Base-by-base conservation (phyloP, 179 eudicot genomes). In the Carnegiea gigantea region DNA sequence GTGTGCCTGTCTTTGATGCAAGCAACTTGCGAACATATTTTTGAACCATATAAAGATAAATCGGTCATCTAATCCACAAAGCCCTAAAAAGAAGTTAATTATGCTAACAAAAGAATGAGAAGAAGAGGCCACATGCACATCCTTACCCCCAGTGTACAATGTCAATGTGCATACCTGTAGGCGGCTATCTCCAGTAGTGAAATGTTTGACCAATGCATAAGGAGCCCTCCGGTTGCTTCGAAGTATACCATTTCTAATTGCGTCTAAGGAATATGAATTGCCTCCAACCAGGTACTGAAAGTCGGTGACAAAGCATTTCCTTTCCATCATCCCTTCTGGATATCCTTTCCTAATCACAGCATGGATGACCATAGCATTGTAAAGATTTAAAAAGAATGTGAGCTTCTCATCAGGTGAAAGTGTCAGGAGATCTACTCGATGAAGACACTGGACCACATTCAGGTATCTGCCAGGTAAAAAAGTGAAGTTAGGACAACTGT, bases 361-460 rank as follows among this genome's bases (percentile, higher is more conserved):
- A 82, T 95, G 99, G 26, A 95, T 90, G 51, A 91, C 94, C 98
- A 95, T 95, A 14, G 95, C 94, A 70, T 95, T 95, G 87, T 91
- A 87, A 36, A 95, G 89, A 81, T 95, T 95, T 67, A 95, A 84
- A 81, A 95, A 95, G 88, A 95, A 95, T 9, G 92, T 92, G n/a
- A 91, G 88, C 85, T 87, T 95, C 84, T 94, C 95, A 67, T 91
- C 90, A 17, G 82, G 74, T 23, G 92, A 86, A 68, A 95, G 92
- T 33, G 86, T 77, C 12, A 9, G 23, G 28, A 24, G 81, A 85
- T 95, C 89, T 73, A 92, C 89, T 81, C 98, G 90, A 54, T 92
- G 97, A 73, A 95, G 97, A 71, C 91, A 87, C 72, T 88, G 90
- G 23, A 92, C 89, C 86, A 92, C 76, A 75, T 88, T 92, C 80